These are phyloP conservation scores for Diaporthe capsici DNA, from an alignment of 2,329 filamentous ascomycete genomes.

Conservation along the genomic window DNA sequence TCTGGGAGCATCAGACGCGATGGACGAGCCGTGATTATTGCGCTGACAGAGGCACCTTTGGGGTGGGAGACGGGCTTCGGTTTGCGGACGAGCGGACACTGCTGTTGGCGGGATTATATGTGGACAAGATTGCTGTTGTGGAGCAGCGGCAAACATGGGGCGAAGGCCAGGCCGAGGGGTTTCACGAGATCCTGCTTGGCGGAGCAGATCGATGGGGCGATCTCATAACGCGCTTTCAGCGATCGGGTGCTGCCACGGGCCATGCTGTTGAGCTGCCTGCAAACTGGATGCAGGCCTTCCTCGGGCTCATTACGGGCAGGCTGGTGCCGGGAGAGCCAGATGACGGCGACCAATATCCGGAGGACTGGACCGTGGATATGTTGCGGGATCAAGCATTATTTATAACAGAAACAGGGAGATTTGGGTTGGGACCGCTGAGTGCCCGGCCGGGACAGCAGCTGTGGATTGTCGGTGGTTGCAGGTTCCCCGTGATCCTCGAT, in stretches of 20 bases:
- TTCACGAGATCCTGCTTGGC: background rate
- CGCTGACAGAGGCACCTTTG: background rate
- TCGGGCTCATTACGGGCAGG: background rate
- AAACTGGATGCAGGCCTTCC: background rate
- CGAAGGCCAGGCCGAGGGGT: background rate
- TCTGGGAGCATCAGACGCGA: background rate
- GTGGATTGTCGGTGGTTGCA: background rate
- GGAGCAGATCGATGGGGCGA: background rate
- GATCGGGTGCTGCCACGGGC: background rate
- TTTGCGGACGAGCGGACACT: background rate
- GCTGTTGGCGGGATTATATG: background rate
- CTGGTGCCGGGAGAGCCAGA: background rate
- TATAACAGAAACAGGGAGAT: background rate
- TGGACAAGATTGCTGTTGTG: slow-evolving; percentile 10
- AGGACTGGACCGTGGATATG: background rate
- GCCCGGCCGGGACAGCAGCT: slow-evolving; percentile 5
- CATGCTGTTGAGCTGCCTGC: background rate
- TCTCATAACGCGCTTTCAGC: slow-evolving; percentile 2
- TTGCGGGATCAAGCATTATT: background rate
- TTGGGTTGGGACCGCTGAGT: background rate
- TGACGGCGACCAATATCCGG: background rate
- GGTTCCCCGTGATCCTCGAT: background rate
- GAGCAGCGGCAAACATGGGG: background rate
- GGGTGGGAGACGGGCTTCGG: slow-evolving; percentile 3
- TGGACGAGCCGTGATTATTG: background rate